These are phyloP conservation scores for Yarrowia sp. DNA, from an alignment of 805 yeast species.

Conservation along the genomic window DNA sequence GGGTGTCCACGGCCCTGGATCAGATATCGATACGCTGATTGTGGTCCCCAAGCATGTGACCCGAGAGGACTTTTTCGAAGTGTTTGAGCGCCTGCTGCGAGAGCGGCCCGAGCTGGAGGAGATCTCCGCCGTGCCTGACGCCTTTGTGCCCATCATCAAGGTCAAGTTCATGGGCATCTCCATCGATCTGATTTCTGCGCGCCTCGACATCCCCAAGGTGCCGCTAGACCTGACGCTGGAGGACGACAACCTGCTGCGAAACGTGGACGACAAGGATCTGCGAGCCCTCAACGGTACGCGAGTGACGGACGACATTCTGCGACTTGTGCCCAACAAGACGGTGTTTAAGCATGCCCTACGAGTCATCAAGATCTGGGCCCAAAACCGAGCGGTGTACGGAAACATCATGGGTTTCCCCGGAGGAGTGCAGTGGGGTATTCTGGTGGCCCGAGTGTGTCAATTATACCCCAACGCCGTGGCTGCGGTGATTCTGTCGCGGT, in stretches of 20 bases:
- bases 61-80: conserved; percentile 83
- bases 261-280: conserved; percentile 86
- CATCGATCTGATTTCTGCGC: conserved; percentile 85
- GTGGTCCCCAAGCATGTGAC: conserved; percentile 95
- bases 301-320: conserved; percentile 91
- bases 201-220: conserved; percentile 77
- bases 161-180: conserved; percentile 87
- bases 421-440: conserved; percentile 99
- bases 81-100: conserved; percentile 68
- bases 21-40: conserved; percentile 95
- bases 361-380: conserved; percentile 96
- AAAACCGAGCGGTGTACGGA: conserved; percentile 88
- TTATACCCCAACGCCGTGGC: conserved; percentile 94
- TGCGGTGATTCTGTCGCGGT: conserved; percentile 84
- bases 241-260: conserved; percentile 80
- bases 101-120: conserved; percentile 82
- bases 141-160: conserved; percentile 95
- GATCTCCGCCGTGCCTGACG: conserved; percentile 91
- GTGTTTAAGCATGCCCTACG: conserved; percentile 90
- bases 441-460: conserved; percentile 97
- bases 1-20: conserved; percentile 97
- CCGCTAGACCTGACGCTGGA: conserved; percentile 71
- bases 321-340: conserved; percentile 85
- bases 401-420: conserved; percentile 98
- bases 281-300: conserved; percentile 93